phyloP scores from a whole-genome alignment of 176 grass and related monocot genomes.

The Aegilops sharonensis region DNA sequence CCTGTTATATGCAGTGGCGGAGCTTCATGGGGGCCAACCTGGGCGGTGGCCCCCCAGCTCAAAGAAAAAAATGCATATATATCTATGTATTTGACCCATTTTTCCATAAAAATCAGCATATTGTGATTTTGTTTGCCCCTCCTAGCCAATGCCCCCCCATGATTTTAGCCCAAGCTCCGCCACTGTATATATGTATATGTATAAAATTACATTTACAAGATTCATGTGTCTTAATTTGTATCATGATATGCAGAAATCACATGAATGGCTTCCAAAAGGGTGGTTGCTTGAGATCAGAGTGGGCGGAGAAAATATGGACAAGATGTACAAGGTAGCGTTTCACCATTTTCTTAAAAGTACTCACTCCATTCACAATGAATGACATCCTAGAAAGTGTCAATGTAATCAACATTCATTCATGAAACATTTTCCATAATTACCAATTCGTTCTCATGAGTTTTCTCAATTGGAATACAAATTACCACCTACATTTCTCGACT shows the following conservation, averaged over 20 bases:
- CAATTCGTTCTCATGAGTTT: not conserved
- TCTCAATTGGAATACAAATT: not conserved
- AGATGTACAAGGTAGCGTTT: conserved; percentile 50
- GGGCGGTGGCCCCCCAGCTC: too few relatives aligned
- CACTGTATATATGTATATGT: too few relatives aligned
- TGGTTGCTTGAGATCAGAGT: conserved; percentile 50
- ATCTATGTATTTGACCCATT: too few relatives aligned
- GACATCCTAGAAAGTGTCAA: not conserved
- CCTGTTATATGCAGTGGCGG: too few relatives aligned
- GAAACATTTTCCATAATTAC: not conserved
- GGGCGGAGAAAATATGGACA: conserved; percentile 26
- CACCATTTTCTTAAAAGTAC: not conserved
- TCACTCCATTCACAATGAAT: not conserved
- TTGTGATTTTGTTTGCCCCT: too few relatives aligned
- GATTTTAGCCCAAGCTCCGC: too few relatives aligned
- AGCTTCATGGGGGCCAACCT: too few relatives aligned
- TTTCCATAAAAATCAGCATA: too few relatives aligned
- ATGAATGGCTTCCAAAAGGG: conserved; percentile 6
- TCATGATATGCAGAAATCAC: not conserved
- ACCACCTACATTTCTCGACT: not conserved
- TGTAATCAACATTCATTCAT: not conserved
- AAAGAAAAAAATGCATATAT: too few relatives aligned
- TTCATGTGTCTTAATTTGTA: not conserved
- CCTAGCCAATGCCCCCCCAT: too few relatives aligned
- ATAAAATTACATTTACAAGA: too few relatives aligned